Evolutionary conservation across 2,329 filamentous ascomycete species (phyloP).

Genomic region (Trichoderma sp.): DNA sequence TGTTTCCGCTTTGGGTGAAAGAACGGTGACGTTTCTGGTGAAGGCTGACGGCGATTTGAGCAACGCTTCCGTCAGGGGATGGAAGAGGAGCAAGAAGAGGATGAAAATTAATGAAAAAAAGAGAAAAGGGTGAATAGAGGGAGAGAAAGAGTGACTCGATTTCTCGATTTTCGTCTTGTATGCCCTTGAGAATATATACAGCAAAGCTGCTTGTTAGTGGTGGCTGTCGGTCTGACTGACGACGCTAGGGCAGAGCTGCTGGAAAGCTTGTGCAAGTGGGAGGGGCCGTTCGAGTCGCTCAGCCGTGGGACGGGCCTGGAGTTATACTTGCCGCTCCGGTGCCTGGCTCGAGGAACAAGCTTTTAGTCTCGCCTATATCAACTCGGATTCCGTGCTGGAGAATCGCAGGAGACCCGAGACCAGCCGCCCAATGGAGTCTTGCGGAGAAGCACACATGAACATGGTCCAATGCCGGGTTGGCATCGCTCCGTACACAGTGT

Average conservation of each 20-base stretch:
- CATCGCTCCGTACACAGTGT: constrained; percentile 11
- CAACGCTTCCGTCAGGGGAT: background rate
- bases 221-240: constrained; percentile 6
- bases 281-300: constrained; percentile 4
- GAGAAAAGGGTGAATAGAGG: background rate
- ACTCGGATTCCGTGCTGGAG: constrained; percentile 12
- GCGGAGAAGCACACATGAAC: constrained; percentile 12
- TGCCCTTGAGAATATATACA: background rate
- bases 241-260: constrained; percentile 8
- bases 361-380: constrained; percentile 16
- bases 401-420: constrained; percentile 18
- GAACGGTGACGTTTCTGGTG: constrained; percentile 4
- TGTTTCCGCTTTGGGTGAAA: background rate
- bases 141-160: background rate
- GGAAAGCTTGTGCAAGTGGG: constrained; percentile 12
- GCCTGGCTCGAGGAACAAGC: constrained; percentile 3
- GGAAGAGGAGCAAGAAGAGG: background rate
- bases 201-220: background rate
- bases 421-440: constrained; percentile 16
- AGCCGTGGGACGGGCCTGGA: constrained; percentile 7
- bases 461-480: constrained; percentile 12
- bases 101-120: background rate
- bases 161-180: background rate
- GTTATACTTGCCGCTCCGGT: constrained; percentile 9
- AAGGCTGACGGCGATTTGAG: background rate